A percentile compares a stretch with the other conserved stretches of the same genome.
Evolutionary conservation across 164 flowering plant species (phyloP).

Genomic region (Annona squamosa): DNA sequence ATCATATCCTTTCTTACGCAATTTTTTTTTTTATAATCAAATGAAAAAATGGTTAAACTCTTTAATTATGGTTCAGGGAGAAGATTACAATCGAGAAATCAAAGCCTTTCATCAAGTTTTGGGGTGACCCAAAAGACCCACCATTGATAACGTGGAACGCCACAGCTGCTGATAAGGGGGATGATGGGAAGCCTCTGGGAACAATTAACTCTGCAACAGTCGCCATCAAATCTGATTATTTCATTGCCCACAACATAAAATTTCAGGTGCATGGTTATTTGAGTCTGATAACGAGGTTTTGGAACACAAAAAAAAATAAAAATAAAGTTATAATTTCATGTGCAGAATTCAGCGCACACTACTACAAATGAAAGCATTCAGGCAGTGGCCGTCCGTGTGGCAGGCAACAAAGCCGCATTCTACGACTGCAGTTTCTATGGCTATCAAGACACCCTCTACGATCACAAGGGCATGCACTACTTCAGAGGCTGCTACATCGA

Average conservation of each 20-base stretch:
- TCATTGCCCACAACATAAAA: constrained; percentile 53
- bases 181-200: constrained; percentile 36
- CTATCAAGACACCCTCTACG: constrained; percentile 63
- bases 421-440: constrained; percentile 65
- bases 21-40: no score
- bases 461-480: constrained; percentile 65
- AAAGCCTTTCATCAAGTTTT: constrained; percentile 47
- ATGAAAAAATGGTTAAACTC: background rate
- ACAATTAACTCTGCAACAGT: constrained; percentile 67
- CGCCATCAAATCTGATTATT: constrained; percentile 53
- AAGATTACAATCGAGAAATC: constrained; percentile 40
- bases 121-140: constrained; percentile 42
- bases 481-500: constrained; percentile 65
- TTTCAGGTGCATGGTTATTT: constrained; percentile 37
- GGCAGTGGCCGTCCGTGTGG: constrained; percentile 61
- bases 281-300: background rate
- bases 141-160: constrained; percentile 65
- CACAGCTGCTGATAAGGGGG: constrained; percentile 41
- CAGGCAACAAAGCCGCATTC: constrained; percentile 61
- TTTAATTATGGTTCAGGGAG: constrained; percentile 40
- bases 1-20: background rate
- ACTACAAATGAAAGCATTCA: constrained; percentile 36
- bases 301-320: background rate
- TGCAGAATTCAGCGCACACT: constrained; percentile 49
- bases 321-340: background rate